Base-by-base conservation (phyloP, 2,329 filamentous ascomycete genomes). In the Ophioceras dolichostomum region DNA sequence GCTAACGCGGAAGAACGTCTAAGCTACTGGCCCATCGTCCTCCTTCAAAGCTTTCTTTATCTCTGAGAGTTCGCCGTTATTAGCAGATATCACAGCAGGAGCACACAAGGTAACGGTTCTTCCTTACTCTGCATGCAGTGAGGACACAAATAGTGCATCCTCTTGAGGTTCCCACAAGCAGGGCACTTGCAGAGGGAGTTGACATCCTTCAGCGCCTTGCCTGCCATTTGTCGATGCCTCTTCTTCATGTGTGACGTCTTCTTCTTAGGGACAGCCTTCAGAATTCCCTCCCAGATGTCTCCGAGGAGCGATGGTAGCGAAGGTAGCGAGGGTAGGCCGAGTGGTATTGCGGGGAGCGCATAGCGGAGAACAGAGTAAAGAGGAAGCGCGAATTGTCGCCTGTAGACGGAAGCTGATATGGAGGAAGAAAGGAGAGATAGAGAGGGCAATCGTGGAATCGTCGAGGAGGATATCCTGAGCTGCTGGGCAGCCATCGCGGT, bases 191-290 rank as follows among this genome's bases (percentile, higher is more conserved):
- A 94, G 48, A 98, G 63, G 38, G 76, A 74, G 45, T 82, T 91
- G 40, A 94, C 78, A 56, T 98, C 91, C 64, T 94, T 84, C 49
- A 98, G 61, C 32, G 79, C 89, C 65, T 98, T 98, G 53, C 91
- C 91, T 18, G 88, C 89, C 79, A 96, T 83, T 55, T 94, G 87
- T 51, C 93, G 77, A 55, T 87, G 80, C 49, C 91, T 75, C 70
- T 87, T 94, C 67, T 91, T 94, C 68, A 85, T 85, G 60, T 98
- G 86, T 30, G 89, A 95, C 24, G 87, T 93, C 74, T 96, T 98
- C 67, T 94, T 96, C 73, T 98, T 98, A 5, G 91, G 91, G 13
- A 96, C 91, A 1, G 91, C 91, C 47, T 79, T 79, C 47, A 98
- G 69, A 32, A 98, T 74, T 5, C 84, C 87, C 48, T 95, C 89